Conservation (phyloP, 306 rosid species). For the Trichosanthes cucumerina region DNA sequence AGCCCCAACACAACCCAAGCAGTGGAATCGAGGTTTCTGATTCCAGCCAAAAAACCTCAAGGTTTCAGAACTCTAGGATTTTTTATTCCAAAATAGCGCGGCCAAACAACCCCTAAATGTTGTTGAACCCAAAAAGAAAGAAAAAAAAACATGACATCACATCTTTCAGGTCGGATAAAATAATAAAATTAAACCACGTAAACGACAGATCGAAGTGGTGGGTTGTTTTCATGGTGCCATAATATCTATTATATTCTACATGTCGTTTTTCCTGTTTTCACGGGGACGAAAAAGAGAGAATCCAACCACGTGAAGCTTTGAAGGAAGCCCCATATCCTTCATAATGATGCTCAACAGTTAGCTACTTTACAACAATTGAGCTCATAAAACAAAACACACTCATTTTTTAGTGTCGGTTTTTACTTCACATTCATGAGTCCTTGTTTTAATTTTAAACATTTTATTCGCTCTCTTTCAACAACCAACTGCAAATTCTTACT, state of each 20-base stretch:
- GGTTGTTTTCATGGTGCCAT: not conserved
- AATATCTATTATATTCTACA: not conserved
- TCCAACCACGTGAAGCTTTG: not conserved
- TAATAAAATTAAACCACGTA: not conserved
- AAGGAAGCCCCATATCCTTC: not conserved
- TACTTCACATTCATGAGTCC: too few relatives aligned
- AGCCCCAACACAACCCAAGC: too few relatives aligned
- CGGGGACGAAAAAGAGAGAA: not conserved
- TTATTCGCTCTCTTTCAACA: not conserved
- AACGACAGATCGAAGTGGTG: not conserved
- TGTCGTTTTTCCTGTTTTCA: slow-evolving; percentile 2
- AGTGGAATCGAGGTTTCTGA: too few relatives aligned
- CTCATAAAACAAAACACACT: too few relatives aligned
- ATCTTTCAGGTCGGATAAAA: too few relatives aligned
- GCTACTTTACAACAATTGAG: not conserved
- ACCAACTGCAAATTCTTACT: not conserved
- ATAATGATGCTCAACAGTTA: not conserved
- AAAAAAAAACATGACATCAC: too few relatives aligned
- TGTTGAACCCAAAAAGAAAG: too few relatives aligned
- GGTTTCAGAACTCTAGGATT: too few relatives aligned
- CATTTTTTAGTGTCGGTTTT: not conserved
- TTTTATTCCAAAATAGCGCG: too few relatives aligned
- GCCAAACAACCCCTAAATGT: too few relatives aligned
- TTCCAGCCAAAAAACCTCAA: too few relatives aligned
- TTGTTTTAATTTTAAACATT: not conserved